Evolutionary conservation across 2,329 filamentous ascomycete genomes (phyloP), one percentile per base, ranked within the genome.

Genomic region (Trichoderma gracile): DNA sequence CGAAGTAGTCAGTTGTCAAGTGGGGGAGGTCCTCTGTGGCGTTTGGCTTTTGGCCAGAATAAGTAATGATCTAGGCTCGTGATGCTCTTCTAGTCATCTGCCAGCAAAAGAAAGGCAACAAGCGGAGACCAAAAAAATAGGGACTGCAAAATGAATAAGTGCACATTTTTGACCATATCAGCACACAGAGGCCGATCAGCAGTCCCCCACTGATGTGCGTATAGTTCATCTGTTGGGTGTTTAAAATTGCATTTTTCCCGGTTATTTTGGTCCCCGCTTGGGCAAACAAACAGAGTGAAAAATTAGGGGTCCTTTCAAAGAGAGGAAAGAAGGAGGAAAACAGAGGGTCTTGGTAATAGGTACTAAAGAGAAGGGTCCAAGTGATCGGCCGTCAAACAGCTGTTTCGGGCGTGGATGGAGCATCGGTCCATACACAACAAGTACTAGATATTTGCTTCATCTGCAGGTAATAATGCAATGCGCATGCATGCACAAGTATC

Each of bases 31-130:
- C 14, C 33, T 23, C 10, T 42, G 52, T 55, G 56, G 56, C 56
- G 56, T 59, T 30, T 42, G 49, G 46, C 30, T 50, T 55, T n/a
- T 59, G 17, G 46, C 49, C 27, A 19, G 19, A 58, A 47, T n/a
- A 9, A 58, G 42, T 19, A 40, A 47, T 40, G n/a, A 38, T 21
- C 33, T 38, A 38, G 33, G 33, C 33, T 38, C 33, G 30, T 14
- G 33, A 54, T 54, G 19, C 2, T 15, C 14, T 38, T 38, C 15
- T 40, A 17, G 56, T 23, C 55, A 58, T 5, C 6, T 33, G 45
- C 27, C 56, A 40, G 43, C 12, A 40, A 30, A 30, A 21, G 33
- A 38, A 30, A 19, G 10, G 5, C 17, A 46, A n/a, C n/a, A n/a
- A n/a, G n/a, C n/a, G n/a, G n/a, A n/a, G n/a, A n/a, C n/a, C n/a